Percentiles rank a stretch among this genome's conserved stretches.
Conservation (phyloP, 352 stramenopile genomes). For the Pythium coloratum region DNA sequence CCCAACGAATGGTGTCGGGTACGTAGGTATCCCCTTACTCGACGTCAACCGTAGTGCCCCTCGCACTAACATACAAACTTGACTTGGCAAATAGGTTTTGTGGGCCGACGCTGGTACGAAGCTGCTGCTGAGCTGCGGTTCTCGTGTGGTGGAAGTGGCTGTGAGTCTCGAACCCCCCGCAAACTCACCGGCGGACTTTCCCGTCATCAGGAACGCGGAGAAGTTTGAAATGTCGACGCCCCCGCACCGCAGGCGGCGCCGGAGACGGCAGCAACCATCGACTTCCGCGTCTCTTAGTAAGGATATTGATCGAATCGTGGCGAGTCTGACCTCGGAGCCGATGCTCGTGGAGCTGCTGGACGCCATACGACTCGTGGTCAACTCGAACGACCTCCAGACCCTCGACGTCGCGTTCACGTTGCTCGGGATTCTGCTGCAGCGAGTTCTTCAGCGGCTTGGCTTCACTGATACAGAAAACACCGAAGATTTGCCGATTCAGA, state of each 20-base stretch:
- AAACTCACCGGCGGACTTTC: background rate
- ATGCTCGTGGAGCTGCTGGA: slow-evolving; percentile 6
- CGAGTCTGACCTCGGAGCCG: background rate
- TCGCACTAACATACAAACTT: background rate
- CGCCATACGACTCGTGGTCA: slow-evolving; percentile 7
- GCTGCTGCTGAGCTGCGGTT: background rate
- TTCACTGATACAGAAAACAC: background rate
- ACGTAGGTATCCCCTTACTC: background rate
- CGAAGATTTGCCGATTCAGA: slow-evolving; percentile 17
- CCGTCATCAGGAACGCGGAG: background rate
- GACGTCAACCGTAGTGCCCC: too few relatives aligned
- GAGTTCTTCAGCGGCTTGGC: slow-evolving; percentile 22
- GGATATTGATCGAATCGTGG: background rate
- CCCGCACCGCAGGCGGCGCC: background rate
- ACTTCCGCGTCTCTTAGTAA: background rate
- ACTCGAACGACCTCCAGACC: background rate
- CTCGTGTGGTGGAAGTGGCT: background rate
- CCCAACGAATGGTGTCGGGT: background rate
- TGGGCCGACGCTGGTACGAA: background rate
- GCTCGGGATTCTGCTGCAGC: slow-evolving; percentile 36
- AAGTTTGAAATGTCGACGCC: background rate
- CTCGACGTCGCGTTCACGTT: slow-evolving; percentile 38
- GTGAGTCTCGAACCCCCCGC: background rate
- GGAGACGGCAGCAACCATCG: background rate
- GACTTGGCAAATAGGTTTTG: background rate